Conservation (phyloP, 202 grass and related monocot species). For the Cymbopogon flexuosus region DNA sequence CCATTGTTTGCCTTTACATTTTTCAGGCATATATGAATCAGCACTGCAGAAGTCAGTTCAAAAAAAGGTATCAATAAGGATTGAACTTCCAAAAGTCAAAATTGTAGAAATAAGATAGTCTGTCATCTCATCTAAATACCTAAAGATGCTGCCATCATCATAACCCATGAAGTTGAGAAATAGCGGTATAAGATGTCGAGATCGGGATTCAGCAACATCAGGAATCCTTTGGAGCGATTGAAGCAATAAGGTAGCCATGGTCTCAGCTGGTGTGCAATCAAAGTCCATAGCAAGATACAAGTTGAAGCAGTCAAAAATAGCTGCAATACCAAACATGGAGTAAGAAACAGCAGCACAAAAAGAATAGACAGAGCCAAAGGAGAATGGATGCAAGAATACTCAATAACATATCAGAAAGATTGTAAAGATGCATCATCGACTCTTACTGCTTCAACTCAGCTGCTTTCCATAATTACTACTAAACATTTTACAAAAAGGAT, state of each 20-base stretch:
- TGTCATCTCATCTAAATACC: conserved; percentile 46
- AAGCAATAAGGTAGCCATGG: conserved; percentile 58
- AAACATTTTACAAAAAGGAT: conserved; percentile 25
- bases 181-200: conserved; percentile 78
- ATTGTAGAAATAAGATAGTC: conserved; percentile 17
- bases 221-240: conserved; percentile 78
- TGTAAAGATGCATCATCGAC: neutral
- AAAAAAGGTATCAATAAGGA: conserved; percentile 24
- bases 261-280: conserved; percentile 66
- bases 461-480: neutral
- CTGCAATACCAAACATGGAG: conserved; percentile 44
- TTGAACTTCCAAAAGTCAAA: conserved; percentile 1
- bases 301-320: conserved; percentile 59
- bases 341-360: conserved; percentile 29
- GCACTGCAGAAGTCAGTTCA: conserved; percentile 50
- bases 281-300: conserved; percentile 48
- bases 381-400: conserved; percentile 12
- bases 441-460: neutral
- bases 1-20: conserved; percentile 81
- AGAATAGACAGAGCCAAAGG: neutral
- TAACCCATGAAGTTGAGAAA: conserved; percentile 95
- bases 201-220: conserved; percentile 81
- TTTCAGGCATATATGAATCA: conserved; percentile 50
- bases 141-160: conserved; percentile 39
- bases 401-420: neutral